Base-by-base conservation (phyloP, 2,329 filamentous ascomycete species). In the Fusarium torulosum region DNA sequence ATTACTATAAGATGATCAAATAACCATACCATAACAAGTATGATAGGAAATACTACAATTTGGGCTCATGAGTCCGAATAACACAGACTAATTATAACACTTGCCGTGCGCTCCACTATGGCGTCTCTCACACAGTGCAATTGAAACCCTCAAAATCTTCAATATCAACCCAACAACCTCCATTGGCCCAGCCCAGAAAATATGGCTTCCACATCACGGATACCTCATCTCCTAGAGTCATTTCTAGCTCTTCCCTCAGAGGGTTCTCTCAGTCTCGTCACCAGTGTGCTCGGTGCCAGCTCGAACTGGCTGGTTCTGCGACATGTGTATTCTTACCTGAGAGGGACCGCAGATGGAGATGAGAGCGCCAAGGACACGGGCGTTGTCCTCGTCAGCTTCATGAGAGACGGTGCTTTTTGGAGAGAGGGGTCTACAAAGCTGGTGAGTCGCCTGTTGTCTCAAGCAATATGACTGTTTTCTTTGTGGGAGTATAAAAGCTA, bases 391-490 rank as follows among this genome's bases (percentile, higher is more conserved):
- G 88, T 96, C 59, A 96, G 92, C 80, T 97, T 96, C 79, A 81
- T 97, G 79, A 86, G 92, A 62, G 91, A 95, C 72, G 86, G 85
- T 66, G 81, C 86, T 2, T 96, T 97, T 75, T 97, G 94, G 93
- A 88, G 83, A 65, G 86, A 90, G 4, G 90, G 92, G 49, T 85
- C 85, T 3, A 85, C 87, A 53, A 90, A 90, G 77, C 78, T 93
- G 74, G 91, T 92, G 53, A 63, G 72, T 37, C 29, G n/a, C 9
- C 27, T 9, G 6, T 17, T 40, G 20, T 11, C 21, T 23, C 15
- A 19, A 29, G 15, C 6, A 14, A 25, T 19, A 57, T 4, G 27
- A 15, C 17, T 9, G 9, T 25, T 20, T 23, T 37, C 13, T 7
- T 10, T 10, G 27, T 13, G 20, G 25, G 19, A 19, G 14, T 27